Evolutionary conservation across 352 stramenopile species (phyloP), one percentile per base, ranked within the genome.

Genomic region (Globisporangium irregulare): DNA sequence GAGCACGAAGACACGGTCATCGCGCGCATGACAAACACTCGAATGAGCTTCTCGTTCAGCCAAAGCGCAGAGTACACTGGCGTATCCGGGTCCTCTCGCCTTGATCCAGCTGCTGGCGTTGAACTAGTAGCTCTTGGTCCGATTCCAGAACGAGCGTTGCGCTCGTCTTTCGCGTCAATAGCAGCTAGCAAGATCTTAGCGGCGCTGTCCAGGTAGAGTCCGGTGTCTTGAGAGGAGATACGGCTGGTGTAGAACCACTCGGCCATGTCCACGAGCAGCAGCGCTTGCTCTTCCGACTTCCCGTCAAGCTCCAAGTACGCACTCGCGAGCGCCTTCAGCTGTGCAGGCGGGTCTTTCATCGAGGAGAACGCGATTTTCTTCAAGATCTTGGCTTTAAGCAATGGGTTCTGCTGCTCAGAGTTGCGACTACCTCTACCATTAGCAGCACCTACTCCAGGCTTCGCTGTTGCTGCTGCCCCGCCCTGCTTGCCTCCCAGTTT

Each of bases 161-260:
- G 18, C 15, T 50, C 9, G 9, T 51, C 14, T 62, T 61, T 38
- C 51, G 60, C 58, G 59, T 76, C 66, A 12, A 62, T 69, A 67
- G 27, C 15, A 27, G 68, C 61, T 34, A 78, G 24, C 15, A 97
- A 54, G 3, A 78, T 75, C 18, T 75, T 79, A 8, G 77, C 56
- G 14, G 87, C 86, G 5, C 67, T 77, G n/a, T 90, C 73, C 7
- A 96, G 58, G 68, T 94, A 81, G 10, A 73, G 54, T 1, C 84
- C 62, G 1, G 81, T 74, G 32, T 94, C 88, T 61, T 89, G 68
- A 22, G 68, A 55, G 0, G 86, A 74, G 36, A 93, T 79, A 3
- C 84, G 79, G 46, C 91, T 90, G 1, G 87, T 86, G 62, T 86
- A 83, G 25, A 96, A 64, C 89, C 89, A 97, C 67, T 97, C 90